Evolutionary conservation across 2,329 filamentous ascomycete genomes (phyloP).

Genomic region (Cladophialophora psammophila): DNA sequence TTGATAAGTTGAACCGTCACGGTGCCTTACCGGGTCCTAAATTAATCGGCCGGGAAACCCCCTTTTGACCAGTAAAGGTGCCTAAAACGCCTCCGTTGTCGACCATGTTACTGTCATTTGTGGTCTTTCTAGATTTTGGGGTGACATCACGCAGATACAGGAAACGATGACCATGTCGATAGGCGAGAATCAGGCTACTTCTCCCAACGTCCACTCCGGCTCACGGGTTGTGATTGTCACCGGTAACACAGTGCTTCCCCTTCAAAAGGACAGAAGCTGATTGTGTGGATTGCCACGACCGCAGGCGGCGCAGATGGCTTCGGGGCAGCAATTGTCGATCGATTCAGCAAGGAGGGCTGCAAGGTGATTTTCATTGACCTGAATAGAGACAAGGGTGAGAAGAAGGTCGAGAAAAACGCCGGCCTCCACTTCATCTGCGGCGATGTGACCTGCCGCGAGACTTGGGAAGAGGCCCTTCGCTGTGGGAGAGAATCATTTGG

Average conservation of each 20-base stretch:
- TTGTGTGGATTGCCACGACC: constrained; percentile 4
- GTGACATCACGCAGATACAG: too few relatives aligned
- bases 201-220: too few relatives aligned
- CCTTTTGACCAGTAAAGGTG: too few relatives aligned
- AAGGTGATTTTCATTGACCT: constrained; percentile 14
- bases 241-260: not conserved
- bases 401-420: constrained; percentile 10
- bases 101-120: too few relatives aligned
- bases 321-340: constrained; percentile 17
- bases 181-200: too few relatives aligned
- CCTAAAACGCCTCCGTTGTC: too few relatives aligned
- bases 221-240: constrained; percentile 13
- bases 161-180: too few relatives aligned
- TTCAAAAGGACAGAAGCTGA: constrained; percentile 6
- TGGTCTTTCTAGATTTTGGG: too few relatives aligned
- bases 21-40: not conserved
- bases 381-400: constrained; percentile 11
- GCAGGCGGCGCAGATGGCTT: constrained; percentile 14
- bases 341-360: constrained; percentile 11
- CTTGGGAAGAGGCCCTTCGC: constrained; percentile 8
- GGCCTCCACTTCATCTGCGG: constrained; percentile 9
- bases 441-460: constrained; percentile 6
- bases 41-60: too few relatives aligned
- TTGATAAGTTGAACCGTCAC: too few relatives aligned
- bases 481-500: constrained; percentile 14